Evolutionary conservation across 2,329 filamentous ascomycete genomes (phyloP), one percentile per base, ranked within the genome.

Genomic region (Calonectria crousiana): DNA sequence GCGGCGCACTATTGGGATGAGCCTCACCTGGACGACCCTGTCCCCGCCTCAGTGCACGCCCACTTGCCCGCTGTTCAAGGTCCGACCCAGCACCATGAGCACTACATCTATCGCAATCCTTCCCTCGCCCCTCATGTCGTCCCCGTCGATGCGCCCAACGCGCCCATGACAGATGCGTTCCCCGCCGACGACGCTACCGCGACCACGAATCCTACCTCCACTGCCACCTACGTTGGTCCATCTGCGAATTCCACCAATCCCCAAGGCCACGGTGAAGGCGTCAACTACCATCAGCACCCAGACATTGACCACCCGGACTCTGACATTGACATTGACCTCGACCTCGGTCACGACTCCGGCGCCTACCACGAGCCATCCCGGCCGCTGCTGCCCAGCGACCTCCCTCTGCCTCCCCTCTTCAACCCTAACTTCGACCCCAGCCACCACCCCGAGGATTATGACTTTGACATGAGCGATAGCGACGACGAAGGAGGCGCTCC

Each of bases 401-500:
- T 69, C 36, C 28, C 53, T 68, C 64, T 60, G 52, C 68, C 75
- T 71, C 52, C 58, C 58, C 26, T 75, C 67, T 41, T 70, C 32
- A 20, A 75, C 38, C 26, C 68, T 34, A 71, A 75, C 73, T 66
- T 73, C 44, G 67, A 69, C 47, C 36, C 62, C 47, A 69, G 71
- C 51, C 73, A 78, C 62, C 44, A 41, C 56, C 18, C 76, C 26
- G 71, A 76, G 36, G 79, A 81, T 38, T 76, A 82, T 75, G 83
- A 84, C 47, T 71, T 82, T 41, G 81, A 81, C 44, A 82, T 85
- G 82, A 84, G 81, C 78, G 84, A 85, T 28, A 81, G 79, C 69
- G 83, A 85, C 69, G 83, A 85, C 67, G 82, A 85, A 68, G 82
- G 82, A 34, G 83, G 84, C 56, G 82, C 77, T 65, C 77, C 81